Evolutionary conservation across 768 basidiomycete genomes (phyloP).

Genomic region (Rhodocollybia butyracea): DNA sequence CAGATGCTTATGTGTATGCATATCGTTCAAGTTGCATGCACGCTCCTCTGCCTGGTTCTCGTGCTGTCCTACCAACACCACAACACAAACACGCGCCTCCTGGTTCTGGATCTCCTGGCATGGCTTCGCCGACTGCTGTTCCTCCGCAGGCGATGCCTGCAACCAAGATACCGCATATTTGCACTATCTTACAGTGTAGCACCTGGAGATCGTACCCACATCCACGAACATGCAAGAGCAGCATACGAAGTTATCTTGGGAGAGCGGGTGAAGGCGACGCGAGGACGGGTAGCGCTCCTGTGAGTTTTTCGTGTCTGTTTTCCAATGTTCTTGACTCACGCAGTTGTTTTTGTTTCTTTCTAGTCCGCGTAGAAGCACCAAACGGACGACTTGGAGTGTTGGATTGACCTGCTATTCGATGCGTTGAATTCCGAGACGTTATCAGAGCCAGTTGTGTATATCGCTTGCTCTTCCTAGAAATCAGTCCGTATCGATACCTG

Average conservation of each 20-base stretch:
- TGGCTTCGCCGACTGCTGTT: no score
- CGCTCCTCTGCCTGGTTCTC: no score
- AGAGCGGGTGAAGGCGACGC: slow-evolving; percentile 59
- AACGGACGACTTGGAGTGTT: slow-evolving; percentile 81
- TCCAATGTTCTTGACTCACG: not conserved
- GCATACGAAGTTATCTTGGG: slow-evolving; percentile 63
- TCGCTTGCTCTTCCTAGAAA: slow-evolving; percentile 70
- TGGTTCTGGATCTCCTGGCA: no score
- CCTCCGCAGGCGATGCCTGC: no score
- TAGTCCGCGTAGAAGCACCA: slow-evolving; percentile 82
- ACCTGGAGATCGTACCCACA: slow-evolving; percentile 88
- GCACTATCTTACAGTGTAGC: no score
- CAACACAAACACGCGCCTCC: no score
- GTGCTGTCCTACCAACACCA: no score
- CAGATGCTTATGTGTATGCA: no score
- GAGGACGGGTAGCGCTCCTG: slow-evolving; percentile 73
- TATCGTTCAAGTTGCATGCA: no score
- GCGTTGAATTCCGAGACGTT: slow-evolving; percentile 85
- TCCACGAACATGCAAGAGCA: slow-evolving; percentile 64
- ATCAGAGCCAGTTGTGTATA: slow-evolving; percentile 61
- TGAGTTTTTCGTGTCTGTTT: slow-evolving; percentile 32
- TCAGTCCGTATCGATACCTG: slow-evolving; percentile 26
- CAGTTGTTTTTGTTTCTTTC: not conserved
- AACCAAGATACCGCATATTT: no score
- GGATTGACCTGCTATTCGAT: slow-evolving; percentile 85